Conservation (phyloP, 345 rosid genomes). For the Cardamine resedifolia region DNA sequence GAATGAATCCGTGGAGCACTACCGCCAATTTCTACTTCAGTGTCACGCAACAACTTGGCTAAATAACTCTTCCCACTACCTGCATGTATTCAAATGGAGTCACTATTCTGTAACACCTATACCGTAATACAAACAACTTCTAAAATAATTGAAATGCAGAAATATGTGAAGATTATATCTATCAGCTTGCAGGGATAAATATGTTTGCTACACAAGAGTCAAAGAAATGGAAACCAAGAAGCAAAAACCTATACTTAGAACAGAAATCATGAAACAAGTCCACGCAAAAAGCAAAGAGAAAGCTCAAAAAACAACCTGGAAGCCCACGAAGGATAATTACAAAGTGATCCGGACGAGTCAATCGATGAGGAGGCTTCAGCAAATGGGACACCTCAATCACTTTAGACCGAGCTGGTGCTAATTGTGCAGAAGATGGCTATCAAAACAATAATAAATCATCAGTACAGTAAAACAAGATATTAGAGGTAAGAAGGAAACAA, state of each 20-base stretch:
- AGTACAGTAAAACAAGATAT: constrained; percentile 31
- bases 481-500: not conserved
- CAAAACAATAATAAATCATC: constrained; percentile 33
- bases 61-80: constrained; percentile 98
- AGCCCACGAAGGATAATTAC: constrained; percentile 90
- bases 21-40: constrained; percentile 88
- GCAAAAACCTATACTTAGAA: not conserved
- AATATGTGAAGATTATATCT: not conserved
- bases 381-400: constrained; percentile 65
- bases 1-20: constrained; percentile 92
- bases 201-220: not conserved
- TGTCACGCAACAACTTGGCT: constrained; percentile 87
- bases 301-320: constrained; percentile 53
- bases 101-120: not conserved
- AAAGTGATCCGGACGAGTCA: constrained; percentile 77
- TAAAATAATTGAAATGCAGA: constrained; percentile 1
- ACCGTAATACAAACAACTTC: not conserved
- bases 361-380: constrained; percentile 67
- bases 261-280: not conserved
- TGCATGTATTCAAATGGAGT: constrained; percentile 23
- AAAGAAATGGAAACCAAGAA: not conserved
- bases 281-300: constrained; percentile 4
- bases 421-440: constrained; percentile 39
- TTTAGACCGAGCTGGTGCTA: constrained; percentile 46
- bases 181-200: not conserved